phyloP scores from a whole-genome alignment of 2,329 filamentous ascomycete genomes.

The Microdochium nivale region DNA sequence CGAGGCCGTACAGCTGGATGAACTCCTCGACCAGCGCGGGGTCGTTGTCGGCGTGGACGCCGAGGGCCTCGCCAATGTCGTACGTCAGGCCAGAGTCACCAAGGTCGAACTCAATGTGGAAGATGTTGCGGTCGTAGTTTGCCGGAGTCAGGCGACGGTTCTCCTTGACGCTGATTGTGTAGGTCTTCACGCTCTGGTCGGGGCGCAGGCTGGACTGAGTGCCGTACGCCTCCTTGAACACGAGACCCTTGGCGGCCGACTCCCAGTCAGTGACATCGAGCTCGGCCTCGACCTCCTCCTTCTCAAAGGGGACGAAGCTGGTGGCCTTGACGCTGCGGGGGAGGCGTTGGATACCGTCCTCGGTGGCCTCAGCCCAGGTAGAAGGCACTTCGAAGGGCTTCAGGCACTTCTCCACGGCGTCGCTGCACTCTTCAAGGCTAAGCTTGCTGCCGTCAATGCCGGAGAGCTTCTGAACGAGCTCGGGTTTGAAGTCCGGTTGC shows the following conservation, averaged over 20 bases:
- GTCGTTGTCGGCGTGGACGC: conserved; percentile 94
- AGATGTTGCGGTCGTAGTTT: conserved; percentile 96
- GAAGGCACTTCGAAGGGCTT: conserved; percentile 68
- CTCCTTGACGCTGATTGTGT: conserved; percentile 84
- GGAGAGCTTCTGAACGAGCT: conserved; percentile 59
- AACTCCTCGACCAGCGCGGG: conserved; percentile 70
- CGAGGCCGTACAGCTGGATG: conserved; percentile 81
- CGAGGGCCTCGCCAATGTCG: conserved; percentile 93
- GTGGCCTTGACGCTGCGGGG: conserved; percentile 61
- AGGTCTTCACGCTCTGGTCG: conserved; percentile 78
- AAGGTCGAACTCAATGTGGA: conserved; percentile 98
- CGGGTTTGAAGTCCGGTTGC: conserved; percentile 53
- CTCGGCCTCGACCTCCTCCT: conserved; percentile 61
- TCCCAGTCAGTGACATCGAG: conserved; percentile 67
- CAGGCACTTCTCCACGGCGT: conserved; percentile 61
- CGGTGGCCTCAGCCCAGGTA: conserved; percentile 66
- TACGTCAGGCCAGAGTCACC: conserved; percentile 87
- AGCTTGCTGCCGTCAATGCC: conserved; percentile 42
- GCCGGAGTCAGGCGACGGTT: conserved; percentile 84
- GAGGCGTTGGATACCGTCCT: conserved; percentile 46
- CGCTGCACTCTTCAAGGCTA: conserved; percentile 46
- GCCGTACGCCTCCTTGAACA: conserved; percentile 90
- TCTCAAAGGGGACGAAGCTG: conserved; percentile 76
- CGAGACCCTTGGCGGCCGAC: conserved; percentile 74
- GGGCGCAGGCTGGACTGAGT: conserved; percentile 69